Conservation (phyloP, 306 rosid species). For the Pyrus bretschneideri region DNA sequence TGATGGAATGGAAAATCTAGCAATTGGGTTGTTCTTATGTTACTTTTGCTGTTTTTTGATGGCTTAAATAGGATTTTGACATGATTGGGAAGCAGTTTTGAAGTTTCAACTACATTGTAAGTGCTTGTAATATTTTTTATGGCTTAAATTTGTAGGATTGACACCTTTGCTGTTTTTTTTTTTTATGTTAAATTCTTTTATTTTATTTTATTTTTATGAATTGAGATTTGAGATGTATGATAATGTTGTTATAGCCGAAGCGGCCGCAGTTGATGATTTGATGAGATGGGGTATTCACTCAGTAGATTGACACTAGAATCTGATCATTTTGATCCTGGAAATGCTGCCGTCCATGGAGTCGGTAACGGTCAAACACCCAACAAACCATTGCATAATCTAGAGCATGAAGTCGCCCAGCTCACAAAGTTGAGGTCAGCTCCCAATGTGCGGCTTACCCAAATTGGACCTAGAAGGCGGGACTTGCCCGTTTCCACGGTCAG, state of each 20-base stretch:
- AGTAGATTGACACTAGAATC: conserved; percentile 64
- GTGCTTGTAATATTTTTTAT: not conserved
- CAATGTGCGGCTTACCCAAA: conserved; percentile 40
- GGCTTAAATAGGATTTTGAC: conserved; percentile 15
- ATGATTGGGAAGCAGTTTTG: not conserved
- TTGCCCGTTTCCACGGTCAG: conserved; percentile 73
- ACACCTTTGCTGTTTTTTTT: not conserved
- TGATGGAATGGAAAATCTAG: not conserved
- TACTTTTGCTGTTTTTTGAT: not conserved
- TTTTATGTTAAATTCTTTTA: no score
- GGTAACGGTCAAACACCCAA: conserved; percentile 28
- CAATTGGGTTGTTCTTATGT: not conserved
- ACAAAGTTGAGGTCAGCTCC: conserved; percentile 70
- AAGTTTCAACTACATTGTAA: no score
- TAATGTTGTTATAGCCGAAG: conserved; percentile 25
- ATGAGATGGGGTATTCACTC: conserved; percentile 80
- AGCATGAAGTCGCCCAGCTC: conserved; percentile 71
- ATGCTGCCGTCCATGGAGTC: conserved; percentile 23
- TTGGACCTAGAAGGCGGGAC: conserved; percentile 41
- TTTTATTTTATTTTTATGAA: not conserved
- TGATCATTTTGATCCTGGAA: conserved; percentile 31
- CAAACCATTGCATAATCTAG: conserved; percentile 31
- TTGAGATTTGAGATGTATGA: not conserved
- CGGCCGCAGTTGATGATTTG: conserved; percentile 29
- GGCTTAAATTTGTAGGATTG: conserved; percentile 20